A percentile compares a stretch with the other conserved stretches of the same genome.
phyloP scores from a whole-genome alignment of 352 stramenopile genomes.

The Globisporangium lucens region DNA sequence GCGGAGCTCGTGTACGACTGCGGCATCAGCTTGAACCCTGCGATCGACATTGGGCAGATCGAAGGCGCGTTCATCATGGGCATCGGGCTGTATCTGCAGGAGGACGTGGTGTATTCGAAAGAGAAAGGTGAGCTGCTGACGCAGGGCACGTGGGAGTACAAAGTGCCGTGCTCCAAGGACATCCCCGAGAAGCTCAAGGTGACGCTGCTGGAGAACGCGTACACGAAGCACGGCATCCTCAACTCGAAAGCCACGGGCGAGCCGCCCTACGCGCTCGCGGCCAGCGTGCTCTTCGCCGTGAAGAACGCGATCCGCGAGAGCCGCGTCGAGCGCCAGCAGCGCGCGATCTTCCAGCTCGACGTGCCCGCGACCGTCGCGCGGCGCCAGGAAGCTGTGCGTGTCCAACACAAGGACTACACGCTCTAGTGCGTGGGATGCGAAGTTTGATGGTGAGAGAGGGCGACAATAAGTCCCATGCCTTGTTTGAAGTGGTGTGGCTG shows the following conservation, averaged over 20 bases:
- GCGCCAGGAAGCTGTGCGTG: conserved; percentile 31
- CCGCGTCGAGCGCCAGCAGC: conserved; percentile 59
- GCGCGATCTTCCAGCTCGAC: conserved; percentile 36
- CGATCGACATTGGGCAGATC: conserved; percentile 97
- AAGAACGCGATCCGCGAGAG: conserved; percentile 92
- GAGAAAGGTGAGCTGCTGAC: conserved; percentile 91
- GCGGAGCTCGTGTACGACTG: conserved; percentile 91
- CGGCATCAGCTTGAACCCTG: conserved; percentile 94
- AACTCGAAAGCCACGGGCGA: conserved; percentile 96
- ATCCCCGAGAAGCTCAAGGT: conserved; percentile 95
- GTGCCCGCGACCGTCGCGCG: conserved; percentile 39
- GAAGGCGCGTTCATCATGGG: conserved; percentile 97
- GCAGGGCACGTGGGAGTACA: conserved; percentile 94
- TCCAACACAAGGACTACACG: conserved; percentile 26
- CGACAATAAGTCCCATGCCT: not conserved
- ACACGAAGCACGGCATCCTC: conserved; percentile 94
- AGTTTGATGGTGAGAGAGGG: not conserved
- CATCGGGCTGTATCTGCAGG: conserved; percentile 92
- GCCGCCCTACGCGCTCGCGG: conserved; percentile 93
- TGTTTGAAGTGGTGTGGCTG: not conserved
- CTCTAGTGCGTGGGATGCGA: conserved; percentile 2
- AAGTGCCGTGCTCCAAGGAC: conserved; percentile 97
- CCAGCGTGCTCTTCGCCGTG: conserved; percentile 93
- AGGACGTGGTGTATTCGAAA: conserved; percentile 93
- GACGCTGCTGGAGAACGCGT: conserved; percentile 90